Evolutionary conservation across 305 asterid species (phyloP).

Genomic region (Solanum hybrid): DNA sequence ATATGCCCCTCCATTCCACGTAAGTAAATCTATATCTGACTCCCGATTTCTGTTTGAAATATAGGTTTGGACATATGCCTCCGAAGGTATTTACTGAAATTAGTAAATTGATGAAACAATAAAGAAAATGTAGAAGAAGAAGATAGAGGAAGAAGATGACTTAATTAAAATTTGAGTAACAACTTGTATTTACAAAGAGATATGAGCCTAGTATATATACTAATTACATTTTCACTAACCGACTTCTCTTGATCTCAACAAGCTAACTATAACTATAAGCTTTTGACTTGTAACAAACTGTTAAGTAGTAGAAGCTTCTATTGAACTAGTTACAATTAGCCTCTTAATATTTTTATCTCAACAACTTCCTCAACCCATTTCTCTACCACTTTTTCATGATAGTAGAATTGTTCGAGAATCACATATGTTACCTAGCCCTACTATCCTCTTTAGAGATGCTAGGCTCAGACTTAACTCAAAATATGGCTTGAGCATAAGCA

Average conservation of each 20-base stretch:
- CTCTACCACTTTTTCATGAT: neutral
- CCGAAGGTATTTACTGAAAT: neutral
- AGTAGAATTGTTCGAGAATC: neutral
- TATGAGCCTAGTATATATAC: neutral
- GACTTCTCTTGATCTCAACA: neutral
- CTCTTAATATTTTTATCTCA: neutral
- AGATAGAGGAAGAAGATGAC: neutral
- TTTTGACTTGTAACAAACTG: neutral
- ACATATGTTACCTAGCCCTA: neutral
- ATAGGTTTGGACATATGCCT: neutral
- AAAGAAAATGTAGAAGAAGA: neutral
- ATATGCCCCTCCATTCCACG: constrained; percentile 95
- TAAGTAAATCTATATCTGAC: constrained; percentile 22
- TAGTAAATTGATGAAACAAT: neutral
- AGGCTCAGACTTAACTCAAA: neutral
- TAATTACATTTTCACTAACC: neutral
- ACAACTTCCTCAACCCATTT: neutral
- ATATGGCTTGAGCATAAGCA: neutral
- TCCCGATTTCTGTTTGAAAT: neutral
- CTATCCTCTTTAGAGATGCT: neutral
- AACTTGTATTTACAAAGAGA: neutral
- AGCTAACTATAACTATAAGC: neutral
- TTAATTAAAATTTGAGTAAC: neutral
- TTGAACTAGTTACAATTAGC: neutral
- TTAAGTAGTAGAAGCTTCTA: neutral